phyloP scores from a whole-genome alignment of 2,329 filamentous ascomycete genomes.

The Aotearoamyces nothofagi region DNA sequence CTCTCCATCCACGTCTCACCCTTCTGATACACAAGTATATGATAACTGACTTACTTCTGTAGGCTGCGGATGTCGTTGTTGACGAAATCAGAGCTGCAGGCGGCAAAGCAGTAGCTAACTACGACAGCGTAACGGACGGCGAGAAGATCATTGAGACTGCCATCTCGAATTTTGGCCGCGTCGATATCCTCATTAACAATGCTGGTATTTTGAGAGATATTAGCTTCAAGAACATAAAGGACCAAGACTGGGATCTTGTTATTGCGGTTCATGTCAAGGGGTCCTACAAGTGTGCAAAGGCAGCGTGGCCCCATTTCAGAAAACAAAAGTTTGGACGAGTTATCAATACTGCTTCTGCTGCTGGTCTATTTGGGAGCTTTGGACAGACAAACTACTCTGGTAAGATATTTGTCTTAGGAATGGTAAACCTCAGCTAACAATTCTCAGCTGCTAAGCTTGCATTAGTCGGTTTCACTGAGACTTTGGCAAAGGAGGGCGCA shows the following conservation, averaged over 20 bases:
- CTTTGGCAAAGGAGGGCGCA: constrained; percentile 86
- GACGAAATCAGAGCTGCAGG: constrained; percentile 73
- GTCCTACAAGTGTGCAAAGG: constrained; percentile 87
- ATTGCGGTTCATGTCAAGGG: constrained; percentile 86
- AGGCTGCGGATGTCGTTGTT: constrained; percentile 75
- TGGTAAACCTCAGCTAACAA: constrained; percentile 13
- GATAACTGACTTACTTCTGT: constrained; percentile 4
- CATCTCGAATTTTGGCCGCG: constrained; percentile 65
- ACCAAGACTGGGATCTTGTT: constrained; percentile 92
- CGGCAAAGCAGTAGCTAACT: constrained; percentile 95
- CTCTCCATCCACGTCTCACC: neutral
- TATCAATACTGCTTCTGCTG: constrained; percentile 94
- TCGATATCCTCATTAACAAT: constrained; percentile 96
- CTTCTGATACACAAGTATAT: neutral
- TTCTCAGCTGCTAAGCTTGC: constrained; percentile 71
- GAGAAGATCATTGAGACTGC: constrained; percentile 89
- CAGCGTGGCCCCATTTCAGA: constrained; percentile 93
- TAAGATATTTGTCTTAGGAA: constrained; percentile 19
- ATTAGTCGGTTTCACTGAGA: constrained; percentile 95
- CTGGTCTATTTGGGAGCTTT: constrained; percentile 89
- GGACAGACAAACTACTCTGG: constrained; percentile 91
- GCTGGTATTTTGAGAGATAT: constrained; percentile 85
- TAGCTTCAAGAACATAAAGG: constrained; percentile 98
- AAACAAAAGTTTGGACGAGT: constrained; percentile 97
- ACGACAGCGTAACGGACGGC: constrained; percentile 85